Conservation (phyloP, 768 basidiomycete species). For the Collybia nuda region DNA sequence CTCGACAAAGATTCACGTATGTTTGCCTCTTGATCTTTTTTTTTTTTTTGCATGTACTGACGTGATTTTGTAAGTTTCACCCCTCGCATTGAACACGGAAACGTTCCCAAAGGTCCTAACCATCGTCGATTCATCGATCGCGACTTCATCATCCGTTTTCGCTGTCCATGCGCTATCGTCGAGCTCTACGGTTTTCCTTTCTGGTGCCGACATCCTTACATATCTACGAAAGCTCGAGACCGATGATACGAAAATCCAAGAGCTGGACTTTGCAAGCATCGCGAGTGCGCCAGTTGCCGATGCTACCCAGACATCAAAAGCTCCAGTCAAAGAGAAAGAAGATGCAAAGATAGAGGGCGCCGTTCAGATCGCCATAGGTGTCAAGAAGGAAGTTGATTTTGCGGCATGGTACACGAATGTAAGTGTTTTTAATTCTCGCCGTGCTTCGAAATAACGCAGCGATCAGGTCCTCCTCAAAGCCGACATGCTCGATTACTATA, state of each 20-base stretch:
- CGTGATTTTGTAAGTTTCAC: conserved; percentile 61
- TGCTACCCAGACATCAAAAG: conserved; percentile 37
- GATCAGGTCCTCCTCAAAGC: conserved; percentile 91
- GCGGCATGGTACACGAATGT: conserved; percentile 93
- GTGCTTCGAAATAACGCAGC: conserved; percentile 5
- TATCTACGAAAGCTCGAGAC: conserved; percentile 77
- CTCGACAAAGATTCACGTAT: conserved; percentile 84
- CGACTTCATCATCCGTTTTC: conserved; percentile 61
- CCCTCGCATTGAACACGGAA: conserved; percentile 64
- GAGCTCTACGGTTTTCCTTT: conserved; percentile 71
- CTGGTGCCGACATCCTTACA: conserved; percentile 69
- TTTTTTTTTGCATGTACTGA: conserved; percentile 9
- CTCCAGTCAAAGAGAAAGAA: conserved; percentile 58
- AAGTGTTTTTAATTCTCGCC: conserved; percentile 18
- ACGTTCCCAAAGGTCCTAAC: conserved; percentile 73
- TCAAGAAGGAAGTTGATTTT: conserved; percentile 96
- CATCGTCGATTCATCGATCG: conserved; percentile 78
- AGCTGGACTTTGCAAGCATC: conserved; percentile 70
- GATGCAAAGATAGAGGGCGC: conserved; percentile 85
- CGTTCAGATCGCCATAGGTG: conserved; percentile 89
- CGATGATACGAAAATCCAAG: conserved; percentile 60
- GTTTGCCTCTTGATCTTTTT: conserved; percentile 27
- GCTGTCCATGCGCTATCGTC: conserved; percentile 79
- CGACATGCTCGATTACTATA: conserved; percentile 99
- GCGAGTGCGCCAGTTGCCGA: conserved; percentile 36